Base-by-base conservation (phyloP, 345 rosid genomes). In the Salix dunnii region DNA sequence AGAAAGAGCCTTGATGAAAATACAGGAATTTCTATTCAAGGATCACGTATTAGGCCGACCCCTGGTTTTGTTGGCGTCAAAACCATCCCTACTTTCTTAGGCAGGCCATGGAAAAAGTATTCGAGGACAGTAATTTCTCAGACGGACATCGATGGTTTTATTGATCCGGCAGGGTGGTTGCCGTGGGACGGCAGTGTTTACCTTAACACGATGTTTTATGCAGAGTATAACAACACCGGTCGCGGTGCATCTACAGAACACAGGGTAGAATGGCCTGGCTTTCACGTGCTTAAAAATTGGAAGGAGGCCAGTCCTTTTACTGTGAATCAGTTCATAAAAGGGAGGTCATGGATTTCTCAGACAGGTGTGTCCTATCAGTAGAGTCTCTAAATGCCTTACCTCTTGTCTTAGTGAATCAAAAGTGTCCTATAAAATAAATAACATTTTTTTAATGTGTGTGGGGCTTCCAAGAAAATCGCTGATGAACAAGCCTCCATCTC, bases 401-500 rank as follows among this genome's bases (percentile, higher is more conserved):
- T 40, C 7, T 21, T 21, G 48, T 16, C 14, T 9, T 8, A 11
- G 14, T 28, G 30, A 28, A 42, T 42, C 46, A 42, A 42, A 42
- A 42, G 13, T 42, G 4, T 0, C 46, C 46, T 42, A 12, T 42
- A 0, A 42, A 40, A 40, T 10, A 40, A 40, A 40, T 40, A 2
- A 5, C 12, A 40, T 40, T 40, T 42, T 33, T n/a, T n/a, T n/a
- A n/a, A n/a, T n/a, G n/a, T n/a, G n/a, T n/a, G n/a, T 33, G 6
- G 4, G 30, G 30, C 30, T 28, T 28, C 30, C 30, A 28, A 28
- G 30, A 28, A 28, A 28, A 28, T 28, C 30, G 30, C 30, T n/a
- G 30, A 2, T 28, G 30, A 28, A 28, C 30, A 28, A 28, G 97
- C 89, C 87, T 93, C 99, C 99, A 96, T 96, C 82, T 93, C 98